Evolutionary conservation across 192 early-diverging fungal species (phyloP).

Genomic region (Spizellomyces sp.): DNA sequence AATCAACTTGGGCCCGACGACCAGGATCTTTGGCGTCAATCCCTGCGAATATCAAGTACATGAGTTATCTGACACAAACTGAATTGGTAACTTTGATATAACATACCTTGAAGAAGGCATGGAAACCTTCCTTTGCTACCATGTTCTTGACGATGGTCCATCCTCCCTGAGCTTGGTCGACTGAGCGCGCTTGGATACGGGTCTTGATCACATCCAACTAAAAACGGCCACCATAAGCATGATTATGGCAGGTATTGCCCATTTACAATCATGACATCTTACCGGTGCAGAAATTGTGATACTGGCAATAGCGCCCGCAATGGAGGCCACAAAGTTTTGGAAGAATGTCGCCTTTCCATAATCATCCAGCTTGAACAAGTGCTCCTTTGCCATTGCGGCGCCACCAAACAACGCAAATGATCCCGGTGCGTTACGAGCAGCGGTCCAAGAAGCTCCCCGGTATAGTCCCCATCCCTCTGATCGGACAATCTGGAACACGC

Average conservation of each 20-base stretch:
- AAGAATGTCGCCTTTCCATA: slow-evolving; percentile 97
- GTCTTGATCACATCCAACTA: slow-evolving; percentile 98
- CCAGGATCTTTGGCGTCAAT: slow-evolving; percentile 59
- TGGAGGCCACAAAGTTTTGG: slow-evolving; percentile 96
- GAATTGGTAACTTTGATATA: neutral
- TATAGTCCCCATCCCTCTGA: slow-evolving; percentile 94
- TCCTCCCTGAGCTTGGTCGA: slow-evolving; percentile 86
- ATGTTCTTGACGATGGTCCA: slow-evolving; percentile 84
- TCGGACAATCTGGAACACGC: slow-evolving; percentile 71
- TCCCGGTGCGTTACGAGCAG: slow-evolving; percentile 95
- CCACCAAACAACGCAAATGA: slow-evolving; percentile 95
- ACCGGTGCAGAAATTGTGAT: slow-evolving; percentile 91
- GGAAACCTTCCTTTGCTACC: slow-evolving; percentile 89
- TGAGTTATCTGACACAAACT: neutral
- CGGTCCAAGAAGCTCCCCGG: slow-evolving; percentile 96
- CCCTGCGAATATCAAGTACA: slow-evolving; percentile 30
- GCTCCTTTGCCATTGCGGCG: slow-evolving; percentile 92
- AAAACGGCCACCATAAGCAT: neutral
- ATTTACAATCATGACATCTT: neutral
- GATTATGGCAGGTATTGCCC: no score
- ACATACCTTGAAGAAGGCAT: slow-evolving; percentile 91
- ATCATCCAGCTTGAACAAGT: slow-evolving; percentile 85
- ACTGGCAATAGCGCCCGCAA: slow-evolving; percentile 92
- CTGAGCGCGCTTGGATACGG: slow-evolving; percentile 92
- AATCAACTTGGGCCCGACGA: slow-evolving; percentile 93